These are phyloP conservation scores for Vanrija humicola DNA, from an alignment of 1,284 basidiomycete genomes.

Conservation along the genomic window DNA sequence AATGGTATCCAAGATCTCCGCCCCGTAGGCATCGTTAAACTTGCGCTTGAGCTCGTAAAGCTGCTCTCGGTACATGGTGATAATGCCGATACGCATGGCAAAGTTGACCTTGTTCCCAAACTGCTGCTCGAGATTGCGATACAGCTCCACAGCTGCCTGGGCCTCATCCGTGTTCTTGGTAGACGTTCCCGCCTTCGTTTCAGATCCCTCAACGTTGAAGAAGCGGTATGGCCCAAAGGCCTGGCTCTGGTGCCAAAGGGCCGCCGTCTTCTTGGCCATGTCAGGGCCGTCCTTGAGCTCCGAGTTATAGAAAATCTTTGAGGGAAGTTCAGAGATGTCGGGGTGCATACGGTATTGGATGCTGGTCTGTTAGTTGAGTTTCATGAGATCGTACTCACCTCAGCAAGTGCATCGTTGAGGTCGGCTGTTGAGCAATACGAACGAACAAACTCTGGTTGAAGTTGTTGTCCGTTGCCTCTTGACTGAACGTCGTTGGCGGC, in stretches of 20 bases:
- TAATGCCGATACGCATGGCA: constrained; percentile 77
- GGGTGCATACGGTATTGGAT: constrained; percentile 99
- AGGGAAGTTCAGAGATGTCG: constrained; percentile 85
- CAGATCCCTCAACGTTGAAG: constrained; percentile 63
- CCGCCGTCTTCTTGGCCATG: constrained; percentile 78
- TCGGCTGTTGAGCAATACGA: constrained; percentile 73
- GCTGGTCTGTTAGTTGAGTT: constrained; percentile 21
- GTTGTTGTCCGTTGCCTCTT: constrained; percentile 69
- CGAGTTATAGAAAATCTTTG: constrained; percentile 80
- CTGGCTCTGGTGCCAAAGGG: constrained; percentile 77
- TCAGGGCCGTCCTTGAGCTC: constrained; percentile 79
- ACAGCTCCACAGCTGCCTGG: constrained; percentile 72
- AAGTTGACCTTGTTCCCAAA: constrained; percentile 61
- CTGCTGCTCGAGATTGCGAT: constrained; percentile 65
- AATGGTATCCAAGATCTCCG: constrained; percentile 65
- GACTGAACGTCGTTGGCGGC: constrained; percentile 92
- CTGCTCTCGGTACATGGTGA: constrained; percentile 95
- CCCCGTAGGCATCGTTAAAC: constrained; percentile 71
- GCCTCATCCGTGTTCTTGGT: constrained; percentile 75
- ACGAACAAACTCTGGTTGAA: constrained; percentile 95
- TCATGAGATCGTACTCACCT: constrained; percentile 56
- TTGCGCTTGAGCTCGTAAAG: constrained; percentile 68
- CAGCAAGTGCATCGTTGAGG: constrained; percentile 80
- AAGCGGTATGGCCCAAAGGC: constrained; percentile 88
- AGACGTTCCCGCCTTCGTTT: constrained; percentile 60